Evolutionary conservation across 1,284 basidiomycete genomes (phyloP), one percentile per base, ranked within the genome.

Genomic region (Chalciporus sp.): DNA sequence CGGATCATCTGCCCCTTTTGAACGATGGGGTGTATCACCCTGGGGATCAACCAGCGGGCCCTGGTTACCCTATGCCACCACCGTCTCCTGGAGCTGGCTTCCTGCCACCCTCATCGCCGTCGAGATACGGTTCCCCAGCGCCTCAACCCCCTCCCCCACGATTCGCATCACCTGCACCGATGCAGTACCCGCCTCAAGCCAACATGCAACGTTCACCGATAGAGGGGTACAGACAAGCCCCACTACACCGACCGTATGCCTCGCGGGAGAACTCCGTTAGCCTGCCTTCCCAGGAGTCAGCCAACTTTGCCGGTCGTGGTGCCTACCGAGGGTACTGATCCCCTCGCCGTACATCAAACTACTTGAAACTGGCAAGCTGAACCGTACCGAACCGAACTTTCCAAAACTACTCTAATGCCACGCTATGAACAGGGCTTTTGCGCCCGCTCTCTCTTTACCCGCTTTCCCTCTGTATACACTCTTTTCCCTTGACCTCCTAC

Each of bases 1-100:
- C 76, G 44, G 84, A 87, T 53, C 68, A 74, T 17, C 63, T 77
- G 52, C 86, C 86, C 2, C 66, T 89, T 14, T 74, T 89, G 41
- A 70, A 68, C 40, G 67, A 69, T 31, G 55, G 67, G 31, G 62
- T 60, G 8, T 68, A 67, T 33, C 63, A 64, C 11, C 64, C 63
- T 42, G 72, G 66, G 43, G 68, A 72, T n/a, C 51, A 64, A 9
- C 42, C 47, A 16, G 49, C 58, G 3, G 58, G 59, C 46, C 69
- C 53, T 26, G 46, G 58, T 19, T 69, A 70, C 49, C 56, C 57
- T 7, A 55, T 48, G 37, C 8, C 4, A 11, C 59, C 65, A 2
- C 73, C 76, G 17, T 65, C 74, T 47, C 69, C 53, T 26, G 48
- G 58, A 20, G 68, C 68, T 49, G 59, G n/a, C n/a, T n/a, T 56